Evolutionary conservation across 2,329 filamentous ascomycete species (phyloP), one percentile per base, ranked within the genome.

Genomic region (Phialophora macrospora): DNA sequence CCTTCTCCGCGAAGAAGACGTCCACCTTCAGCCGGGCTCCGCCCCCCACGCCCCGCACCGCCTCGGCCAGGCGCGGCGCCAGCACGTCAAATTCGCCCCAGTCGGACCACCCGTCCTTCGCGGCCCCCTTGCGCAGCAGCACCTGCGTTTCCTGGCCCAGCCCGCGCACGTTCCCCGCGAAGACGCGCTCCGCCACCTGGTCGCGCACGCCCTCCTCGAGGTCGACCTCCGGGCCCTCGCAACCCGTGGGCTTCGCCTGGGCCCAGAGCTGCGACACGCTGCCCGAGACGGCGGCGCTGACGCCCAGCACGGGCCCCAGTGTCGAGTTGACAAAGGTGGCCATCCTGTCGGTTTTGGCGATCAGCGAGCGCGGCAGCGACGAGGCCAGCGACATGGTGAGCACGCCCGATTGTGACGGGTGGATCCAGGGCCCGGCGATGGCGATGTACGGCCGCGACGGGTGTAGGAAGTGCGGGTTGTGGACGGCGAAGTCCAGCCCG

Each of bases 1-100:
- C 60, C 51, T 54, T 55, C n/a, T 54, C 49, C 22, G 60, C 60
- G 24, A 62, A 62, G 34, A 62, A 55, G 3, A 55, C 60, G 28
- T 56, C 48, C 11, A 62, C 14, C 38, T 44, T 56, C 8, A 62
- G 34, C n/a, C 9, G 32, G 30, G 52, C 17, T 14, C 20, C 9
- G 30, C 1, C 9, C 9, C 30, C 32, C 17, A 30, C 52, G 3
- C 26, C 4, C 6, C 52, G 60, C 30, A 55, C 48, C 24, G 49
- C 52, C 51, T 62, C 60, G 17, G 20, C 56, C 24, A 59, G 34
- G 28, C 56, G 56, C 20, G 56, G 56, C 22, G 56, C 56, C 41
- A 59, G 56, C 17, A 59, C 56, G 32, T 59, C 56, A 34, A 22
- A 59, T n/a, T 59, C 56, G 41, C 56, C 34, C 56, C 56, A 59